phyloP scores from a whole-genome alignment of 2,329 filamentous ascomycete species.

The Tothia fuscella region DNA sequence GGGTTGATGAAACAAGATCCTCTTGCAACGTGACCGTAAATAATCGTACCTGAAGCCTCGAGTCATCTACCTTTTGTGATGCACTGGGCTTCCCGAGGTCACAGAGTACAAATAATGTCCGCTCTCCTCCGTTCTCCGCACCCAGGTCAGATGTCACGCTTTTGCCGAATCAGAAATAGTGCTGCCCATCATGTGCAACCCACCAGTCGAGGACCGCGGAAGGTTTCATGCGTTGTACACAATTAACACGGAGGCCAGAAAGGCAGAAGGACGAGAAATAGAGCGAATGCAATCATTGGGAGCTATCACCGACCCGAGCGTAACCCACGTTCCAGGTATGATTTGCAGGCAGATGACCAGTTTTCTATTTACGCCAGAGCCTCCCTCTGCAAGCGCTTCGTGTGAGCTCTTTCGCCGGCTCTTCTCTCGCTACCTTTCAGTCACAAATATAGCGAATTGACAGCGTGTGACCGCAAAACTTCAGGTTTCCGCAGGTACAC shows the following conservation, averaged over 20 bases:
- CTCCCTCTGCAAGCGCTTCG: neutral
- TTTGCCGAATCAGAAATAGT: neutral
- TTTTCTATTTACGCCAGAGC: neutral
- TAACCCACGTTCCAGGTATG: neutral
- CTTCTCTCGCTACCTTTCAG: neutral
- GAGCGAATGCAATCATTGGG: neutral
- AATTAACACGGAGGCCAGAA: neutral
- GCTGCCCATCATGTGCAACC: neutral
- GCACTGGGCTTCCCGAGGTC: too few species aligned
- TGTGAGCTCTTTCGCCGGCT: neutral
- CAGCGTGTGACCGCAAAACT: neutral
- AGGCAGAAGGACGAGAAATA: neutral
- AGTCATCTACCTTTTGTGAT: neutral
- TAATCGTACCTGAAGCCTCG: neutral
- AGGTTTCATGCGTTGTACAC: slow-evolving; percentile 6
- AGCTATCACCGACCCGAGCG: neutral
- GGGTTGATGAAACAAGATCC: neutral
- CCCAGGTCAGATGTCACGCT: neutral
- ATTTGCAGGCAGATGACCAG: slow-evolving; percentile 1
- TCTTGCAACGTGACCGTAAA: neutral
- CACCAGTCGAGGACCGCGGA: neutral
- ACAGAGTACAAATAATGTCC: neutral
- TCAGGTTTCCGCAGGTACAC: neutral
- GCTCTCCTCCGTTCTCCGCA: neutral
- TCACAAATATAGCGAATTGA: neutral